Evolutionary conservation across 2,329 filamentous ascomycete species (phyloP).

Genomic region (Rhytidhysteron rufulum): DNA sequence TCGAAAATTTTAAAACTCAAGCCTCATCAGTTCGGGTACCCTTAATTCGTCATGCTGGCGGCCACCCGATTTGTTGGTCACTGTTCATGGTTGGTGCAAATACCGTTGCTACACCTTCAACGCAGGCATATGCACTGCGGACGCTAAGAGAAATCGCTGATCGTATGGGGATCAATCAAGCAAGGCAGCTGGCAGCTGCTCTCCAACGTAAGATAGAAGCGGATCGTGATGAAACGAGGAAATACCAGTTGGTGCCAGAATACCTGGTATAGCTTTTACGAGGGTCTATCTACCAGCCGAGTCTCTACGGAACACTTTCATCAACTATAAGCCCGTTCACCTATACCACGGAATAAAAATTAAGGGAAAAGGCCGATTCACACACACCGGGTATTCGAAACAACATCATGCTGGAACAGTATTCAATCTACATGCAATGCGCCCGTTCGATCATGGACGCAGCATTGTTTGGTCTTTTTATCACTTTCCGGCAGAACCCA

Average conservation of each 20-base stretch:
- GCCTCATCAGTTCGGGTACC: slow-evolving; percentile 18
- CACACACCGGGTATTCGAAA: no score
- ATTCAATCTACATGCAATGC: no score
- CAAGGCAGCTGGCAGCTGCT: slow-evolving; percentile 21
- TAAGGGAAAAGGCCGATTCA: no score
- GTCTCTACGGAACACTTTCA: no score
- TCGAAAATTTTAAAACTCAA: background rate
- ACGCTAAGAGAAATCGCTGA: slow-evolving; percentile 62
- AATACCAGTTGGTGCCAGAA: slow-evolving; percentile 3
- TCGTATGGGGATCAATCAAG: slow-evolving; percentile 32
- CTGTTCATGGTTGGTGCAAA: slow-evolving; percentile 28
- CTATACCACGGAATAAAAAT: no score
- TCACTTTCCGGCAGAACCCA: no score
- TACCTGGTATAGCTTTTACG: no score
- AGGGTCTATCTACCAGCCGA: no score
- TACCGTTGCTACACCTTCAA: slow-evolving; percentile 18
- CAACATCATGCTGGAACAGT: no score
- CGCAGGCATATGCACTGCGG: slow-evolving; percentile 19
- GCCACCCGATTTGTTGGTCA: slow-evolving; percentile 28
- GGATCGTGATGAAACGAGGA: slow-evolving; percentile 6
- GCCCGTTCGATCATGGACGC: no score
- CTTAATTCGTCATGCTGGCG: slow-evolving; percentile 27
- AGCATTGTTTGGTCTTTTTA: no score
- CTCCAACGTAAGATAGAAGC: slow-evolving; percentile 17
- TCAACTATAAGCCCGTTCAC: no score